phyloP scores from a whole-genome alignment of 1,284 basidiomycete genomes.

The Cryptococcus sp. region DNA sequence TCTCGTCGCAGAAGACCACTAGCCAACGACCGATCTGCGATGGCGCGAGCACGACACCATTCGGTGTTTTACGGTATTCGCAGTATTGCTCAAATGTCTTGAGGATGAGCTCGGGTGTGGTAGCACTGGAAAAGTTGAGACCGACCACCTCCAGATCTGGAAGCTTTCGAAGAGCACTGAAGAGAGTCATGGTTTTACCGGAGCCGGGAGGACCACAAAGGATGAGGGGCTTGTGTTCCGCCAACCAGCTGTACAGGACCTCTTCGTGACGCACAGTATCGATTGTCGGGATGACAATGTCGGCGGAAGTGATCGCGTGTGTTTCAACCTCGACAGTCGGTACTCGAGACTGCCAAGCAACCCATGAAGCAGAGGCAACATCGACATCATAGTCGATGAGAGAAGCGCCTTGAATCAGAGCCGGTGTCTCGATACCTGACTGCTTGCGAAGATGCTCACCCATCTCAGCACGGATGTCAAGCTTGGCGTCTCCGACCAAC shows the following conservation, averaged over 20 bases:
- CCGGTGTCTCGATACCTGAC: slow-evolving; percentile 87
- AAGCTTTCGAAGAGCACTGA: slow-evolving; percentile 94
- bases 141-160: slow-evolving; percentile 99
- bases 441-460: slow-evolving; percentile 83
- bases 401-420: slow-evolving; percentile 70
- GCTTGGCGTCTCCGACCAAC: slow-evolving; percentile 91
- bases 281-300: slow-evolving; percentile 96
- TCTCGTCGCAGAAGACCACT: slow-evolving; percentile 99
- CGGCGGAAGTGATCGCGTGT: slow-evolving; percentile 90
- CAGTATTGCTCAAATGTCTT: slow-evolving; percentile 99
- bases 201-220: slow-evolving; percentile 98
- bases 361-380: slow-evolving; percentile 82
- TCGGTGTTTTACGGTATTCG: slow-evolving; percentile 97
- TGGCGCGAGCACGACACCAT: slow-evolving; percentile 91
- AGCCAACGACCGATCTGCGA: slow-evolving; percentile 96
- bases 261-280: slow-evolving; percentile 99
- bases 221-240: slow-evolving; percentile 98
- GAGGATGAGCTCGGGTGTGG: slow-evolving; percentile 94
- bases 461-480: slow-evolving; percentile 85
- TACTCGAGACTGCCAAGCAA: slow-evolving; percentile 86
- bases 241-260: slow-evolving; percentile 96
- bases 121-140: slow-evolving; percentile 98
- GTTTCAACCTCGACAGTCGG: slow-evolving; percentile 96
- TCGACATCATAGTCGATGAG: slow-evolving; percentile 97
- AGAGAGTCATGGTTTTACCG: slow-evolving; percentile 99